A percentile compares a stretch with the other conserved stretches of the same genome.
phyloP scores from a whole-genome alignment of 352 stramenopile species.

The Pythium biforme region DNA sequence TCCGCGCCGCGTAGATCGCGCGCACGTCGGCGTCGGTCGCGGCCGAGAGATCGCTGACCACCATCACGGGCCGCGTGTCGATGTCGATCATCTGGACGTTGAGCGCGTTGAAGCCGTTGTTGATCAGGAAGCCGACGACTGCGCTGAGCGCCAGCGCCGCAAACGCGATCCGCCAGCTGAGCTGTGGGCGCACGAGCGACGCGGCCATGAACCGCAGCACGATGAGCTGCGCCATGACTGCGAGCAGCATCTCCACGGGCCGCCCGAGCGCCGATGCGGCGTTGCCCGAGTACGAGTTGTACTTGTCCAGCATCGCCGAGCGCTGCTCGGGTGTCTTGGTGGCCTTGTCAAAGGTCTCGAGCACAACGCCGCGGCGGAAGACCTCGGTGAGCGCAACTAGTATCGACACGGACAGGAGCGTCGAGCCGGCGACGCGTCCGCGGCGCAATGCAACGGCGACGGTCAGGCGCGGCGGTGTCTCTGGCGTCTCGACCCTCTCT shows the following conservation, averaged over 20 bases:
- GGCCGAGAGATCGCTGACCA: not conserved
- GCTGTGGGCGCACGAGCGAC: not conserved
- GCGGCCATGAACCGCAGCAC: constrained; percentile 10
- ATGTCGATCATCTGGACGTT: constrained; percentile 8
- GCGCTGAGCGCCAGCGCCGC: not conserved
- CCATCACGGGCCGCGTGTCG: constrained; percentile 1
- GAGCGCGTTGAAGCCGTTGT: constrained; percentile 14
- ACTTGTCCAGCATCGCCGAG: constrained; percentile 7
- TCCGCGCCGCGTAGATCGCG: not conserved
- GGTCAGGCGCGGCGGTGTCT: not conserved
- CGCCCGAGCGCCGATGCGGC: constrained; percentile 7
- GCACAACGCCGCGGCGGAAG: not conserved
- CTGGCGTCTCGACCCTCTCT: too few species aligned
- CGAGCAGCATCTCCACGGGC: constrained; percentile 8
- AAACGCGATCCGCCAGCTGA: not conserved
- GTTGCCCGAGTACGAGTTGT: constrained; percentile 22
- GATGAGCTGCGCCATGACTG: constrained; percentile 7
- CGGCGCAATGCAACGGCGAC: not conserved
- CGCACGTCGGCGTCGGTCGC: not conserved
- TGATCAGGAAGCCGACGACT: constrained; percentile 9
- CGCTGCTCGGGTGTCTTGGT: not conserved
- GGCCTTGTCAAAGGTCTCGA: constrained; percentile 6
- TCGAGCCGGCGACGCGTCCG: not conserved
- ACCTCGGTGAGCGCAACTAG: constrained; percentile 3
- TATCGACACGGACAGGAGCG: not conserved